Evolutionary conservation across 768 basidiomycete genomes (phyloP), one percentile per base, ranked within the genome.

Genomic region (Aureoboletus auriporus): DNA sequence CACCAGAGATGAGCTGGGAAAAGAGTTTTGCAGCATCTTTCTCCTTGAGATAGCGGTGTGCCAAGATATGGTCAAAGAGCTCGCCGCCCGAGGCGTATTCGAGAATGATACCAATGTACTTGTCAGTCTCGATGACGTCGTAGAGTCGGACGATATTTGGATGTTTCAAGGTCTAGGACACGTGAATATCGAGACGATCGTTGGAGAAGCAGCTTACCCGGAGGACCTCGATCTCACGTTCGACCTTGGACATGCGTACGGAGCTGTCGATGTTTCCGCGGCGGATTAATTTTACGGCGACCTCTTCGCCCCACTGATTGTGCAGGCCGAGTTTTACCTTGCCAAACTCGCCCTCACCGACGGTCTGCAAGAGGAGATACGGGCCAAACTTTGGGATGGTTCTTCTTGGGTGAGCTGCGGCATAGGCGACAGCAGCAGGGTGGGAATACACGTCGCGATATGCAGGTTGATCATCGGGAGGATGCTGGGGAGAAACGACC

Each of bases 121-220:
- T 97, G 75, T 98, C 96, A 1, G 96, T 98, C 68, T 98, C 94
- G 57, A 99, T 96, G 17, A 98, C 94, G 64, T 99, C 96, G 78
- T 95, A 97, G 39, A 98, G 74, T 9, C 93, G 85, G 31, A 98
- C 96, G 69, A 99, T 98, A 67, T 98, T 98, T 0, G 96, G 96
- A 57, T 99, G 96, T 65, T 93, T 92, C 51, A 99, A 79, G 47
- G 80, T 83, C 94, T 97, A 64, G 8, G 58, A 33, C 6, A 13
- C n/a, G 52, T 63, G 5, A 53, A 28, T n/a, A 41, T 45, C 39
- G 8, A 30, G 44, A 16, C 23, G 28, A 47, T 42, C 14, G 44
- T 39, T 27, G 30, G 16, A 39, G 43, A 53, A 49, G 44, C 33
- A 44, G 42, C 85, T 62, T 63, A 96, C 96, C 73, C 88, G 83